Evolutionary conservation across 495 filamentous ascomycete species (phyloP).

Genomic region (Podospora appendiculata): DNA sequence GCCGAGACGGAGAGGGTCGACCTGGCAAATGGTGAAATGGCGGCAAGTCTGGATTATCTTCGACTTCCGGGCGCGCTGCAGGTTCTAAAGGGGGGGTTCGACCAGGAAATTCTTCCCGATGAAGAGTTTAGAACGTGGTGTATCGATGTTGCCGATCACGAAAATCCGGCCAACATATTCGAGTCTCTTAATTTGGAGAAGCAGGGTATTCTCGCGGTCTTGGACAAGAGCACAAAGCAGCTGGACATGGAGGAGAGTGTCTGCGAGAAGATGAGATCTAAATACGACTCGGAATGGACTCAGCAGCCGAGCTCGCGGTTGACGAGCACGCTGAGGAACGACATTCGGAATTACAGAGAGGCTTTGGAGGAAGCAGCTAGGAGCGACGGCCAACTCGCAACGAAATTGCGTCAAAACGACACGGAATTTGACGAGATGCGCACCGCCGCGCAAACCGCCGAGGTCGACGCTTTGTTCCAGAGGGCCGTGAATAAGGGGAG

Average conservation of each 20-base stretch:
- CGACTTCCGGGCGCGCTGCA: conserved; percentile 84
- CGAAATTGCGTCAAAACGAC: conserved; percentile 76
- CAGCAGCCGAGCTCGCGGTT: conserved; percentile 90
- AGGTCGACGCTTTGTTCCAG: conserved; percentile 84
- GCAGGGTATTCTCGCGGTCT: conserved; percentile 54
- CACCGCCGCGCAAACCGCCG: conserved; percentile 76
- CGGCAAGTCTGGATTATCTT: conserved; percentile 87
- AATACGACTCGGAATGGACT: conserved; percentile 93
- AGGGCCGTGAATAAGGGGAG: conserved; percentile 63
- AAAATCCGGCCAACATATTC: conserved; percentile 63
- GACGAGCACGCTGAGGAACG: conserved; percentile 77
- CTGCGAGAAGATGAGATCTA: conserved; percentile 98
- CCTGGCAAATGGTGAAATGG: conserved; percentile 88
- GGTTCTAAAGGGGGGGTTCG: conserved; percentile 86
- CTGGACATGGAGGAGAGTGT: conserved; percentile 95
- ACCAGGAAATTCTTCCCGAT: conserved; percentile 81
- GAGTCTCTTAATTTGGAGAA: conserved; percentile 72
- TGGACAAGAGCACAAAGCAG: conserved; percentile 78
- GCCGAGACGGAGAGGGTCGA: conserved; percentile 92
- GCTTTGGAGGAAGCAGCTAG: conserved; percentile 82
- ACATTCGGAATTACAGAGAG: conserved; percentile 77
- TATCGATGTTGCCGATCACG: conserved; percentile 78
- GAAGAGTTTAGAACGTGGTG: conserved; percentile 92
- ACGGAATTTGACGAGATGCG: conserved; percentile 94
- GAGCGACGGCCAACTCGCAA: conserved; percentile 79